Percentiles rank a stretch among this genome's conserved stretches.
phyloP scores from a whole-genome alignment of 345 rosid genomes.

The Aurinia saxatilis region DNA sequence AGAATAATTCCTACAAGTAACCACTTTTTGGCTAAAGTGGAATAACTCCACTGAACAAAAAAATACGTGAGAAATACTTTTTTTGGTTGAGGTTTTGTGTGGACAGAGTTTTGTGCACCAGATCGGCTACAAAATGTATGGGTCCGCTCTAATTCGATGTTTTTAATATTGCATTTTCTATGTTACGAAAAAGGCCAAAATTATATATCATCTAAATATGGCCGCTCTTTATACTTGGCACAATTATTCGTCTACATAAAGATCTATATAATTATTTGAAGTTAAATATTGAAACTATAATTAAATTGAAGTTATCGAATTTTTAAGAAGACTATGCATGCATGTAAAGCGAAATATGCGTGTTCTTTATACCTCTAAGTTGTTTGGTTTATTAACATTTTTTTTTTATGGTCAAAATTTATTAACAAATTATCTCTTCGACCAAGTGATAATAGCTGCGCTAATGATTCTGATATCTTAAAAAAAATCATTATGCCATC shows the following conservation, averaged over 20 bases:
- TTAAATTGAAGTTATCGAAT: background rate
- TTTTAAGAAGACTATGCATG: background rate
- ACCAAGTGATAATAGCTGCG: too few species aligned
- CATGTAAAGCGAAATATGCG: background rate
- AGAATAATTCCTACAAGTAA: slow-evolving; percentile 1
- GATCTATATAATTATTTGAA: background rate
- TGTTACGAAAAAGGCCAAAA: too few species aligned
- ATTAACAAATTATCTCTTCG: too few species aligned
- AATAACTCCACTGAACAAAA: background rate
- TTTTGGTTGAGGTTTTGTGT: background rate
- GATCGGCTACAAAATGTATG: background rate
- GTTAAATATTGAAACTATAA: background rate
- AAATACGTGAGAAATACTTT: background rate
- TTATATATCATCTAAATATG: slow-evolving; percentile 1
- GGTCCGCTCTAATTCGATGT: slow-evolving; percentile 10
- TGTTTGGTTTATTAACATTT: too few species aligned
- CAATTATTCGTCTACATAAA: background rate
- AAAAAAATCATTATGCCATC: too few species aligned
- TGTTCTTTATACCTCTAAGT: too few species aligned
- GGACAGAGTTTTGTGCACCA: background rate
- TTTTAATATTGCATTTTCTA: too few species aligned
- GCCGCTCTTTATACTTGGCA: background rate
- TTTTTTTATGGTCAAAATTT: too few species aligned
- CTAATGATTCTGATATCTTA: too few species aligned
- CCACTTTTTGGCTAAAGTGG: slow-evolving; percentile 7